These are phyloP conservation scores for Leccinum variicolor DNA, from an alignment of 768 basidiomycete species.

Conservation along the genomic window DNA sequence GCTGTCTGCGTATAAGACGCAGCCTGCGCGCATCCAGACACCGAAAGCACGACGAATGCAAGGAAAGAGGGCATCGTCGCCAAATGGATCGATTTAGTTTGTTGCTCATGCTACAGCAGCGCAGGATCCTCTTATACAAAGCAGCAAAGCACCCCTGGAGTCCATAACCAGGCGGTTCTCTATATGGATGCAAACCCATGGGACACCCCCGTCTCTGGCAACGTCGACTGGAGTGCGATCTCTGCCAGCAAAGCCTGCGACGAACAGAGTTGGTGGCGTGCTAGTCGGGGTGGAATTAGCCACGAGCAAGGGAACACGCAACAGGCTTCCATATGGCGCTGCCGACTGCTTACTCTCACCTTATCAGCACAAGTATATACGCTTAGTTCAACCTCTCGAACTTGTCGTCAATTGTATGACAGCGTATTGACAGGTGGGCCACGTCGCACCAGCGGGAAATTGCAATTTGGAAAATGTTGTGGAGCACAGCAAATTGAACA, in stretches of 20 bases:
- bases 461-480: too few species aligned
- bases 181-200: background rate
- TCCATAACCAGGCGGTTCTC: background rate
- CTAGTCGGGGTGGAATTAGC: background rate
- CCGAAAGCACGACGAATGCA: slow-evolving; percentile 5
- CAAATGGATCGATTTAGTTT: background rate
- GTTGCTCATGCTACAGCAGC: background rate
- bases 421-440: background rate
- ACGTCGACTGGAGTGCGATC: background rate
- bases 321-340: background rate
- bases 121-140: slow-evolving; percentile 8
- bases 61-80: slow-evolving; percentile 3
- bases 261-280: background rate
- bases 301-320: background rate
- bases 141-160: background rate
- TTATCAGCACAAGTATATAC: background rate
- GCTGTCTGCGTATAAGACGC: slow-evolving; percentile 45
- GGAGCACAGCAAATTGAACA: too few species aligned
- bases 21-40: slow-evolving; percentile 21
- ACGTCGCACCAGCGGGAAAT: too few species aligned
- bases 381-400: background rate
- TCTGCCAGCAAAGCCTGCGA: slow-evolving; percentile 1
- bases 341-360: background rate
- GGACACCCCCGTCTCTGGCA: background rate
- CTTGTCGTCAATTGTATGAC: background rate